Base-by-base conservation (phyloP, 768 basidiomycete species). In the Panellus pusillus region DNA sequence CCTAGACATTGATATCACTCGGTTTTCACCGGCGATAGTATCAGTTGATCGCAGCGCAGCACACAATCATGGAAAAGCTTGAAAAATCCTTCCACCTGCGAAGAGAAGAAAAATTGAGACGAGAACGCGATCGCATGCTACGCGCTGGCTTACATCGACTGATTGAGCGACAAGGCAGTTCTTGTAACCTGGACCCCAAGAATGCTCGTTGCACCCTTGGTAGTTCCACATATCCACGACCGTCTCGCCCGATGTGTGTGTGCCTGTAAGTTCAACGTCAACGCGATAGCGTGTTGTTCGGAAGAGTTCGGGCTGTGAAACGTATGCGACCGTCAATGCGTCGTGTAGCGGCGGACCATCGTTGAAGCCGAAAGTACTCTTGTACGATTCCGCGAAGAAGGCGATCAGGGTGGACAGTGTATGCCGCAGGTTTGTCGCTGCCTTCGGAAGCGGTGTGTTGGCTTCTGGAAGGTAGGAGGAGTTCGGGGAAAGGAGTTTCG, bases 321-420 rank as follows among this genome's bases (percentile, higher is more conserved):
- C 74, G 56, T 89, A 94, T 9, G 84, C 87, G 42, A 94, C 74
- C 0, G 93, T 91, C 32, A 95, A 75, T 0, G 91, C 83, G 62
- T 95, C 93, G 58, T 96, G 93, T 2, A 94, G 74, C 2, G 93
- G 93, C 6, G 93, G 93, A 0, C 91, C 93, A 31, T 88, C 77
- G n/a, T 76, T 66, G 66, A 95, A 95, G n/a, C 82, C 83, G 58
- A 92, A 95, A 0, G 84, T 85, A 2, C 79, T 72, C 62, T 82
- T 80, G 70, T 94, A 93, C 2, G 83, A 58, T 4, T 81, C 78
- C 6, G 87, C 84, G 63, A 95, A 94, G 70, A 81, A 91, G 45
- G 68, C 75, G 56, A 94, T 76, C 14, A 93, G 71, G 0, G 89
- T 91, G 3, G 86, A 91, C 9, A 93, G 72, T 28, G 84, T 87